These are phyloP conservation scores for Exidia glandulosa DNA, from an alignment of 768 basidiomycete genomes.

Conservation along the genomic window DNA sequence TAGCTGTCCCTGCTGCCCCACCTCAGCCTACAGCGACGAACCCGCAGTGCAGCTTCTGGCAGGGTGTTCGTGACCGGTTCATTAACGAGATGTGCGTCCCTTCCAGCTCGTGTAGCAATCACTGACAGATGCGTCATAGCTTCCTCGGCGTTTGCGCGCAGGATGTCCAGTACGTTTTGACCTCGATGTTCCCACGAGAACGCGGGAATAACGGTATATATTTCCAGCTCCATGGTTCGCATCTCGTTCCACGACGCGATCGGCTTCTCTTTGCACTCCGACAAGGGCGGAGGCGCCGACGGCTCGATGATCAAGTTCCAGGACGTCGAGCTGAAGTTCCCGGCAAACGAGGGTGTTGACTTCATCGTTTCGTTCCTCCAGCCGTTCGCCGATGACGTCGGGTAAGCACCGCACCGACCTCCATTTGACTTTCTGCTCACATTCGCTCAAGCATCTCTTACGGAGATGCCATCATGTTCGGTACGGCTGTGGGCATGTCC, in stretches of 20 bases:
- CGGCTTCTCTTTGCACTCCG: not conserved
- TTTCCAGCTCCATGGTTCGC: not conserved
- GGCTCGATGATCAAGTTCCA: conserved; percentile 15
- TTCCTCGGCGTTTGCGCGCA: not conserved
- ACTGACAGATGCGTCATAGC: not conserved
- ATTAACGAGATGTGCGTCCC: not conserved
- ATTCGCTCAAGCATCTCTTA: conserved; percentile 9
- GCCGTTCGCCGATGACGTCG: too few species aligned
- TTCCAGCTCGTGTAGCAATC: not conserved
- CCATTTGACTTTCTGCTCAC: conserved; percentile 13
- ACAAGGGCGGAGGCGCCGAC: conserved; percentile 15
- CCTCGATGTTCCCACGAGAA: not conserved
- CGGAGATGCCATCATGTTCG: conserved; percentile 14
- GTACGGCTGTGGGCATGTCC: conserved; percentile 11
- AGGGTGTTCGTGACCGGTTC: not conserved
- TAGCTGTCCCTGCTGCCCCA: not conserved
- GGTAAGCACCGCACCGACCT: conserved; percentile 9
- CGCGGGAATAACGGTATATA: not conserved
- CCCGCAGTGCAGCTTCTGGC: not conserved
- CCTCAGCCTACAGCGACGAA: not conserved
- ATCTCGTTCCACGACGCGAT: not conserved
- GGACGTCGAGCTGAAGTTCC: too few species aligned
- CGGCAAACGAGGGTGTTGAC: too few species aligned
- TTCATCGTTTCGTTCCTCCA: too few species aligned
- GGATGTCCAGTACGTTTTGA: not conserved